Evolutionary conservation across 805 yeast genomes (phyloP), one percentile per base, ranked within the genome.

Genomic region (Ogataea populi-albae): DNA sequence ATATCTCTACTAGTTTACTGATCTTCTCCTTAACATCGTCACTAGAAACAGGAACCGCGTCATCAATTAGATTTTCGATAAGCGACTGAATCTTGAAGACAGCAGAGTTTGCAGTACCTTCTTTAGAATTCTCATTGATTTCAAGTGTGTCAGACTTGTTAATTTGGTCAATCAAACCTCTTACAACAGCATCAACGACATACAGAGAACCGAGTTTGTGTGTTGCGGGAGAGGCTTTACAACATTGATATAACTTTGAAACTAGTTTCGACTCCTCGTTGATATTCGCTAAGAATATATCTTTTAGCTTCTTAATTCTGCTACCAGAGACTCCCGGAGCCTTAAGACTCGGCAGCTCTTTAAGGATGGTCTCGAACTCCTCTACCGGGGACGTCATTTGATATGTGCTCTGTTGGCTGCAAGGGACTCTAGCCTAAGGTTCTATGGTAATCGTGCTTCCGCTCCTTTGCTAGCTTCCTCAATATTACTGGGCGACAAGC

Each of bases 321-420:
- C 95, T 79, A 28, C 98, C 98, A 19, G 97, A 88, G 35, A 91
- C 93, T 42, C 98, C 98, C 10, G 91, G 91, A 11, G 96, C 77
- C 62, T 81, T 82, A 50, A 83, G 64, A 5, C 73, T 68, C 19
- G 73, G 66, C 35, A 76, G 57, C 53, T 75, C 79, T 45, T 66
- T 68, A 40, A 74, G 60, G 21, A 67, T 65, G 31, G 61, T 45
- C 45, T 71, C 76, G 50, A 75, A 74, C 46, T 71, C 67, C 49
- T 68, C 70, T 41, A 64, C 58, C 39, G 57, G 42, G 28, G 39
- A 35, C 23, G 71, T 58, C 74, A 68, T 67, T 14, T n/a, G n/a
- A n/a, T n/a, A n/a, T n/a, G 16, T 23, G 41, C 15, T 24, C 26
- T 17, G 10, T 16, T 20, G 10, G 12, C 25, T 11, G n/a, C n/a